Evolutionary conservation across 345 rosid genomes (phyloP).

Genomic region (Psidium guajava): DNA sequence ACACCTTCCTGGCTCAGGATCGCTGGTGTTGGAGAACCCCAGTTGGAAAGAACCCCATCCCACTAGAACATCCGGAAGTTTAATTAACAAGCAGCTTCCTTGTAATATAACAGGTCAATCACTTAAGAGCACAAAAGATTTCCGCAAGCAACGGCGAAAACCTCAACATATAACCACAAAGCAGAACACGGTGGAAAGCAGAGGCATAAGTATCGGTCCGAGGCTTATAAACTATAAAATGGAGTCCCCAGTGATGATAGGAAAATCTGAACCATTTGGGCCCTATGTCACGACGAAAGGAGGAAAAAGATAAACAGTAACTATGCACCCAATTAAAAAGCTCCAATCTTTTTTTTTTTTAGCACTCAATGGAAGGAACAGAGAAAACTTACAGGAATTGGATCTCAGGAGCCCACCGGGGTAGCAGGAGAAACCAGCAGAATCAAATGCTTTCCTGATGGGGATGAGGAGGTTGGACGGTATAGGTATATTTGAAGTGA

Average conservation of each 20-base stretch:
- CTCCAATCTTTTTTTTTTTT: neutral
- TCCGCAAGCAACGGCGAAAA: neutral
- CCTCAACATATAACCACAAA: neutral
- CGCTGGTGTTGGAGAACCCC: constrained; percentile 69
- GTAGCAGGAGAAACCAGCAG: constrained; percentile 34
- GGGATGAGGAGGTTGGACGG: constrained; percentile 72
- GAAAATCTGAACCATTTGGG: neutral
- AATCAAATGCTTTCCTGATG: constrained; percentile 60
- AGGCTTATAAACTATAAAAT: neutral
- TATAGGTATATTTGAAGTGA: constrained; percentile 64
- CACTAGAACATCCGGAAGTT: constrained; percentile 16
- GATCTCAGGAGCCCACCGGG: constrained; percentile 31
- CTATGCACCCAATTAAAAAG: neutral
- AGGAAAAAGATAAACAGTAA: neutral
- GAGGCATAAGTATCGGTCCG: neutral
- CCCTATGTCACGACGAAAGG: neutral
- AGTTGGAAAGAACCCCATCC: constrained; percentile 78
- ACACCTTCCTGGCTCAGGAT: constrained; percentile 96
- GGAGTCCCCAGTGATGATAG: neutral
- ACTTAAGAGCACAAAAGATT: neutral
- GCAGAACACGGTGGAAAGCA: neutral
- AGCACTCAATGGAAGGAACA: neutral
- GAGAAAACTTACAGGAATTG: constrained; percentile 37
- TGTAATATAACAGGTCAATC: neutral
- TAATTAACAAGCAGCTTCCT: neutral